Conservation (phyloP, 2,329 filamentous ascomycete species). For the Aspergillus versicolor region DNA sequence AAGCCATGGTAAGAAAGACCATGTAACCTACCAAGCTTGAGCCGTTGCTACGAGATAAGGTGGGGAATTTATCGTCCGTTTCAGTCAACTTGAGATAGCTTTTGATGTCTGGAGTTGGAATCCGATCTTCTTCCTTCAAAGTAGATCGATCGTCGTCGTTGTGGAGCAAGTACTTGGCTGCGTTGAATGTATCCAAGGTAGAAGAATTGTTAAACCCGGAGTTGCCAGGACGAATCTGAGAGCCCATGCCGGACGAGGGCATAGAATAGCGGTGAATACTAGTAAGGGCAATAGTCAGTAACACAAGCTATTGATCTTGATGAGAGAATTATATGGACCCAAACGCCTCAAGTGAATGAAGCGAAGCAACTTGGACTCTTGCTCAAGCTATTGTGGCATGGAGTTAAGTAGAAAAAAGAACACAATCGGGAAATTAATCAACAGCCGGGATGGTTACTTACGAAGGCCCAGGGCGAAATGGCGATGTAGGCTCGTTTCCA, state of each 20-base stretch:
- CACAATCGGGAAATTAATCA: neutral
- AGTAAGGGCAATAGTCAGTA: constrained; percentile 10
- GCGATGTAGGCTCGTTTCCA: constrained; percentile 58
- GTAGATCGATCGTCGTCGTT: constrained; percentile 67
- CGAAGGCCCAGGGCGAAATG: constrained; percentile 73
- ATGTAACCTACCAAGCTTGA: constrained; percentile 52
- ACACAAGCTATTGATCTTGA: neutral
- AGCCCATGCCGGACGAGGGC: constrained; percentile 63
- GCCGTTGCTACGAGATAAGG: constrained; percentile 53
- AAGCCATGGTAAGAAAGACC: neutral
- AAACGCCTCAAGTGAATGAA: neutral
- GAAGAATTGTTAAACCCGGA: constrained; percentile 29
- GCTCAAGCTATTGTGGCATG: neutral
- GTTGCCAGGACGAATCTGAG: constrained; percentile 30
- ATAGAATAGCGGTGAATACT: constrained; percentile 91
- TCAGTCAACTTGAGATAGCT: constrained; percentile 70
- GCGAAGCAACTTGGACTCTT: neutral
- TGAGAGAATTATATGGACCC: neutral
- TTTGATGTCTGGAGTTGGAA: constrained; percentile 64
- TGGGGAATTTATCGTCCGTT: constrained; percentile 83
- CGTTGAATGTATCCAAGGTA: constrained; percentile 80
- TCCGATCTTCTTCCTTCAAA: constrained; percentile 48
- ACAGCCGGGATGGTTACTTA: constrained; percentile 55
- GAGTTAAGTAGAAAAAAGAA: neutral
- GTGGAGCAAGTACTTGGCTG: constrained; percentile 81